These are phyloP conservation scores for Teratosphaeria pseudoeucalypti DNA, from an alignment of 2,329 filamentous ascomycete genomes.

Conservation along the genomic window DNA sequence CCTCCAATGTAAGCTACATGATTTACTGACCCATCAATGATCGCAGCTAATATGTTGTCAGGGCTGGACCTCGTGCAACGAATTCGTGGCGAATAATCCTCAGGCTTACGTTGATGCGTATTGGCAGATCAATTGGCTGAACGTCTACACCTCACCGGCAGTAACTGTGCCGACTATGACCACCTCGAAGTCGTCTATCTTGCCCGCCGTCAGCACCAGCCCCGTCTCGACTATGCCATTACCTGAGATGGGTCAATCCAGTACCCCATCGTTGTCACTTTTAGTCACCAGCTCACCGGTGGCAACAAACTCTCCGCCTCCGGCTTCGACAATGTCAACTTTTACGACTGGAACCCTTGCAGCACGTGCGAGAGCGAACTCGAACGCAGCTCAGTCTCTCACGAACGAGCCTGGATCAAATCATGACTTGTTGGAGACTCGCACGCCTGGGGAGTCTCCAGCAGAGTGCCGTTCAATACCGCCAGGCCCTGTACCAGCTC, in stretches of 20 bases:
- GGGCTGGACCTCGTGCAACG: slow-evolving; percentile 20
- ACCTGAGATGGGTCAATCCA: slow-evolving; percentile 9
- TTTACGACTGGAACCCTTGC: background rate
- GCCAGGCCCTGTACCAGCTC: background rate
- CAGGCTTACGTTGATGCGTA: slow-evolving; percentile 26
- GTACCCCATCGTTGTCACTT: slow-evolving; percentile 7
- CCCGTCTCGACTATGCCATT: slow-evolving; percentile 7
- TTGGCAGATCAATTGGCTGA: slow-evolving; percentile 31
- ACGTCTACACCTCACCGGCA: slow-evolving; percentile 23
- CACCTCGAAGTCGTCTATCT: slow-evolving; percentile 8
- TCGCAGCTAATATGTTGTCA: background rate
- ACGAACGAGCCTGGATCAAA: background rate
- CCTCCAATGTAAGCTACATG: slow-evolving; percentile 11
- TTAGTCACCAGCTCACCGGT: slow-evolving; percentile 1
- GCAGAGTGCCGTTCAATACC: background rate
- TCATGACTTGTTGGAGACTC: background rate
- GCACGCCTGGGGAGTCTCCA: background rate
- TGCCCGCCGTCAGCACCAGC: slow-evolving; percentile 9
- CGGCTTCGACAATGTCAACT: background rate
- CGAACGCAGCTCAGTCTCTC: background rate
- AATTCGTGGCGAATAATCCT: slow-evolving; percentile 22
- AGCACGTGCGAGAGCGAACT: background rate
- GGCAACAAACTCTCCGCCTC: slow-evolving; percentile 1
- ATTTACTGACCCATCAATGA: too few species aligned
- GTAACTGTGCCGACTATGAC: slow-evolving; percentile 6